These are phyloP conservation scores for Aspergillus fumigatus DNA, from an alignment of 2,329 filamentous ascomycete species.

Conservation along the genomic window DNA sequence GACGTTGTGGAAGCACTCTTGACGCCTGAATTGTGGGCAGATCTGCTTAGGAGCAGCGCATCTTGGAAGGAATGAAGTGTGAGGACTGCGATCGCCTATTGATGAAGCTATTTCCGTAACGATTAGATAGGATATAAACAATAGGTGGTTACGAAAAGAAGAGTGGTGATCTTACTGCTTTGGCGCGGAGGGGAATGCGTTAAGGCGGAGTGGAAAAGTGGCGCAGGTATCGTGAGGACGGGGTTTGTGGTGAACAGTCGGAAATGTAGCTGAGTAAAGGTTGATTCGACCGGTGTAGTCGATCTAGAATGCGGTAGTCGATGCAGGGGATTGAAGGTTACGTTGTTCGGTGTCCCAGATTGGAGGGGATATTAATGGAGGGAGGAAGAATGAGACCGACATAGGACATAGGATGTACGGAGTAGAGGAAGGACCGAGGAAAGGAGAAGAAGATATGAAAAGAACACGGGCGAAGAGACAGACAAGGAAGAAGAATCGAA, in stretches of 20 bases:
- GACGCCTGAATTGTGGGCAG: slow-evolving; percentile 18
- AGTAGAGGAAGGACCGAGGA: slow-evolving; percentile 6
- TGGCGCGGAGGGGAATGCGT: slow-evolving; percentile 5
- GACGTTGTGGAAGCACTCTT: slow-evolving; percentile 28
- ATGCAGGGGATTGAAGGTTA: slow-evolving; percentile 6
- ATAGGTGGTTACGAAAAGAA: slow-evolving; percentile 3
- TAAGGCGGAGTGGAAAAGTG: slow-evolving; percentile 10
- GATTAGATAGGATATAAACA: slow-evolving; percentile 7
- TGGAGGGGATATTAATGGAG: slow-evolving; percentile 9
- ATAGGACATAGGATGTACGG: slow-evolving; percentile 2
- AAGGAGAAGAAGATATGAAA: slow-evolving; percentile 11
- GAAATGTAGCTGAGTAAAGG: slow-evolving; percentile 10
- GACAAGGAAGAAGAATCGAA: slow-evolving; percentile 10
- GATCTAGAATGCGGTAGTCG: slow-evolving; percentile 8
- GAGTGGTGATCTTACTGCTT: background rate
- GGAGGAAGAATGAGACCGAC: slow-evolving; percentile 8
- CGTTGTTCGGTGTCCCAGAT: slow-evolving; percentile 3
- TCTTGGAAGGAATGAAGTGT: slow-evolving; percentile 15
- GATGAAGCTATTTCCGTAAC: slow-evolving; percentile 1
- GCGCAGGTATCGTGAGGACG: slow-evolving; percentile 16
- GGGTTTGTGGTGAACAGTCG: background rate
- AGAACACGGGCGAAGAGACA: slow-evolving; percentile 5
- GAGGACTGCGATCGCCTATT: slow-evolving; percentile 5
- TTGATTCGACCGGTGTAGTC: slow-evolving; percentile 4
- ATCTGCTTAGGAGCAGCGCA: slow-evolving; percentile 26